A percentile compares a stretch with the other conserved stretches of the same genome.
Conservation (phyloP, 2,329 filamentous ascomycete species). For the Penicillium polonicum region DNA sequence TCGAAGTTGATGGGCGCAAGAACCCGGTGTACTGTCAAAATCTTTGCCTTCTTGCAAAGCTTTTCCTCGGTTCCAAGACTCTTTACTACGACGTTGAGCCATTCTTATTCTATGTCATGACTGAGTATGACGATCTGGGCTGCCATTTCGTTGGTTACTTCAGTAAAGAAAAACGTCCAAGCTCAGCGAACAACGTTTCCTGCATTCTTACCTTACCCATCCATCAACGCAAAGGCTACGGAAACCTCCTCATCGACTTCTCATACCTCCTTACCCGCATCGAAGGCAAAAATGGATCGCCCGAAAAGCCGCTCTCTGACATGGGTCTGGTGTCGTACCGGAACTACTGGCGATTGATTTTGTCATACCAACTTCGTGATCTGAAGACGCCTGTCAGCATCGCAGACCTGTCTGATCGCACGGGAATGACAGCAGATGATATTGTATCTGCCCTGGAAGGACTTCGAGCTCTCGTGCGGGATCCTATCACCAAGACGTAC, state of each 20-base stretch:
- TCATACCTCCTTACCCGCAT: slow-evolving; percentile 93
- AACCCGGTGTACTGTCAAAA: slow-evolving; percentile 97
- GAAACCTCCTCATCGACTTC: slow-evolving; percentile 95
- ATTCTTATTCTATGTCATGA: slow-evolving; percentile 98
- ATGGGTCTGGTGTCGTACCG: slow-evolving; percentile 97
- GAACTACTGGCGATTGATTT: slow-evolving; percentile 90
- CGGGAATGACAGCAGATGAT: slow-evolving; percentile 93
- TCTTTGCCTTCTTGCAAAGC: slow-evolving; percentile 87
- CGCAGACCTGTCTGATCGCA: slow-evolving; percentile 68
- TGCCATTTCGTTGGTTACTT: slow-evolving; percentile 99
- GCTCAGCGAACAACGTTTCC: slow-evolving; percentile 94
- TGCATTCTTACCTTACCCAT: slow-evolving; percentile 96
- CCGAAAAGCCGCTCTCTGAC: slow-evolving; percentile 94
- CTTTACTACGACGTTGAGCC: slow-evolving; percentile 99
- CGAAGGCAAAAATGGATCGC: slow-evolving; percentile 90
- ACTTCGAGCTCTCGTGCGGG: slow-evolving; percentile 81
- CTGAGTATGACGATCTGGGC: slow-evolving; percentile 79
- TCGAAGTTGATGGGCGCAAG: slow-evolving; percentile 91
- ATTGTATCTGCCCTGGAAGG: slow-evolving; percentile 92
- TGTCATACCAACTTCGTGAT: slow-evolving; percentile 79
- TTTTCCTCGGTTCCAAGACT: slow-evolving; percentile 97
- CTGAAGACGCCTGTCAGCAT: slow-evolving; percentile 58
- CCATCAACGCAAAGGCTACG: slow-evolving; percentile 95
- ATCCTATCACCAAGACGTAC: slow-evolving; percentile 84
- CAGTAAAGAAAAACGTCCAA: slow-evolving; percentile 94